Percentiles rank a stretch among this genome's conserved stretches.
phyloP scores from a whole-genome alignment of 306 rosid species.

The Neltuma alba region DNA sequence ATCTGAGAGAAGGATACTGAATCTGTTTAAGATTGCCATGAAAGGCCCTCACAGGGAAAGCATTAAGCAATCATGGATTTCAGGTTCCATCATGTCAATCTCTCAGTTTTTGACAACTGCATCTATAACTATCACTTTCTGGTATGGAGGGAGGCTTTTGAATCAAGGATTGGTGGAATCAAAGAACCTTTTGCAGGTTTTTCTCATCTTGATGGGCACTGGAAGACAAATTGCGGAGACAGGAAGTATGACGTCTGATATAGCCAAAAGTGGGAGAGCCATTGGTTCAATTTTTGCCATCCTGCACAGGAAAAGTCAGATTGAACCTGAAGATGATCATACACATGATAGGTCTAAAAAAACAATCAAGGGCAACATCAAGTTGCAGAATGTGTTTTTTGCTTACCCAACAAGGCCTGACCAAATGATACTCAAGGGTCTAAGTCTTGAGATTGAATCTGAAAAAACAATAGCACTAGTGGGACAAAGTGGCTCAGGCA shows the following conservation, averaged over 20 bases:
- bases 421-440: conserved; percentile 67
- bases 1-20: conserved; percentile 62
- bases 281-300: conserved; percentile 61
- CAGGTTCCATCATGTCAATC: conserved; percentile 55
- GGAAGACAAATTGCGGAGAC: conserved; percentile 75
- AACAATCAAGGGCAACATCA: conserved; percentile 51
- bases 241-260: conserved; percentile 77
- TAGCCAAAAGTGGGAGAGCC: conserved; percentile 73
- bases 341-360: conserved; percentile 36
- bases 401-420: conserved; percentile 73
- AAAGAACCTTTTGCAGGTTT: conserved; percentile 60
- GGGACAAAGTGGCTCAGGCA: too few relatives aligned
- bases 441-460: conserved; percentile 62
- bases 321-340: conserved; percentile 59
- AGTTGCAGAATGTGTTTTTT: too few relatives aligned
- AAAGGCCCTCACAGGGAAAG: conserved; percentile 60
- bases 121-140: conserved; percentile 60
- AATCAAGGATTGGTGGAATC: conserved; percentile 40
- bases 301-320: conserved; percentile 58
- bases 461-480: too few relatives aligned
- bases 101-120: conserved; percentile 66
- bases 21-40: conserved; percentile 56
- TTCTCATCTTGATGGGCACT: conserved; percentile 72
- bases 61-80: conserved; percentile 73
- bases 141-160: conserved; percentile 81